These are phyloP conservation scores for Fusarium staphyleae DNA, from an alignment of 2,329 filamentous ascomycete species.

Conservation along the genomic window DNA sequence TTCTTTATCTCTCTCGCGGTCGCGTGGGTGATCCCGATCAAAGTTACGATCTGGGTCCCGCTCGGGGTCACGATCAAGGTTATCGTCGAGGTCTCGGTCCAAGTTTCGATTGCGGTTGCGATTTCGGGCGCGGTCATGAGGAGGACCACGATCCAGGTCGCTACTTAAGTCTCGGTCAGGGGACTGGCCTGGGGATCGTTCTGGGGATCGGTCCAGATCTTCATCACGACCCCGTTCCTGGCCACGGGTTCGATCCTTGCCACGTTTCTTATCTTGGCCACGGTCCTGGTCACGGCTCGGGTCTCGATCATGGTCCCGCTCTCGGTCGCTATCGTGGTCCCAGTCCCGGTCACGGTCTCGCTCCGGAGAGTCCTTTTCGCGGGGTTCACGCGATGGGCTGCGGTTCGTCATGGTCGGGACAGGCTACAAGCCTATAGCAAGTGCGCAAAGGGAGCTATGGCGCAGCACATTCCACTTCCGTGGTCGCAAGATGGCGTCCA, in stretches of 20 bases:
- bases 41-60: slow-evolving; percentile 12
- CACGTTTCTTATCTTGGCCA: neutral
- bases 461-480: slow-evolving; percentile 30
- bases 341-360: slow-evolving; percentile 27
- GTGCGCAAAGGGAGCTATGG: slow-evolving; percentile 6
- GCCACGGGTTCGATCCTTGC: neutral
- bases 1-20: slow-evolving; percentile 10
- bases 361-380: slow-evolving; percentile 33
- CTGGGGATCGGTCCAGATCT: slow-evolving; percentile 10
- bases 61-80: slow-evolving; percentile 6
- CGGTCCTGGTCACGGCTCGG: too few relatives aligned
- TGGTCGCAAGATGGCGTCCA: slow-evolving; percentile 16
- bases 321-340: slow-evolving; percentile 8
- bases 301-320: slow-evolving; percentile 1
- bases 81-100: slow-evolving; percentile 10
- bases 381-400: slow-evolving; percentile 34
- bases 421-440: slow-evolving; percentile 21
- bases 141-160: slow-evolving; percentile 1
- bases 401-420: slow-evolving; percentile 34
- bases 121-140: slow-evolving; percentile 7
- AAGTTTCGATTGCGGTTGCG: neutral
- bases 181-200: neutral
- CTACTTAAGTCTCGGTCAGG: slow-evolving; percentile 5
- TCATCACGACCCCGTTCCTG: slow-evolving; percentile 2
- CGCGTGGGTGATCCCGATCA: slow-evolving; percentile 6